Percentiles rank a stretch among this genome's conserved stretches.
Conservation (phyloP, 1,284 basidiomycete genomes). For the Gymnopus androsaceus region DNA sequence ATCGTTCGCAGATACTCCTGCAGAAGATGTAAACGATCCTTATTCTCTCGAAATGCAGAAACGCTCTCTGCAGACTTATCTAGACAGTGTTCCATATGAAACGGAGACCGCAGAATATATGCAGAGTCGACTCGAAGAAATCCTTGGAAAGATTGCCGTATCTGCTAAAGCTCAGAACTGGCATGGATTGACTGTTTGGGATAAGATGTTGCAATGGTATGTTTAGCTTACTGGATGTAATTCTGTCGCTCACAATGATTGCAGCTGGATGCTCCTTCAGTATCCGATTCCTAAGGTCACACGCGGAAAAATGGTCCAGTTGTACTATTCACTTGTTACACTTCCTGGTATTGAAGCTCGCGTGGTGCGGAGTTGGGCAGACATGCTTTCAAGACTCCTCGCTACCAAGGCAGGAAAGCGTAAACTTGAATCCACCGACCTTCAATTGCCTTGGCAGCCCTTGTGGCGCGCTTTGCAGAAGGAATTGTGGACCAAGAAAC, state of each 20-base stretch:
- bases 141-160: constrained; percentile 72
- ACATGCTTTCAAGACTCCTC: constrained; percentile 72
- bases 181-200: constrained; percentile 68
- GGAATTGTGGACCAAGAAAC: constrained; percentile 74
- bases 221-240: constrained; percentile 27
- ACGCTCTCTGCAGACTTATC: constrained; percentile 60
- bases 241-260: constrained; percentile 3
- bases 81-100: constrained; percentile 74
- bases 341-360: constrained; percentile 77
- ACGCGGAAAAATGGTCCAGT: constrained; percentile 75
- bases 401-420: constrained; percentile 66
- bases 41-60: constrained; percentile 53
- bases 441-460: constrained; percentile 75
- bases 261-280: constrained; percentile 82
- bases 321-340: constrained; percentile 82
- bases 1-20: constrained; percentile 18
- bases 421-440: constrained; percentile 67
- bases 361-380: constrained; percentile 69
- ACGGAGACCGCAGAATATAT: constrained; percentile 80
- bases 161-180: constrained; percentile 80
- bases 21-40: constrained; percentile 25
- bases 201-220: constrained; percentile 73
- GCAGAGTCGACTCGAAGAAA: constrained; percentile 71
- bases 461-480: constrained; percentile 72
- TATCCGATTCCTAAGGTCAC: constrained; percentile 77